These are phyloP conservation scores for Suillus discolor DNA, from an alignment of 768 basidiomycete species.

Conservation along the genomic window DNA sequence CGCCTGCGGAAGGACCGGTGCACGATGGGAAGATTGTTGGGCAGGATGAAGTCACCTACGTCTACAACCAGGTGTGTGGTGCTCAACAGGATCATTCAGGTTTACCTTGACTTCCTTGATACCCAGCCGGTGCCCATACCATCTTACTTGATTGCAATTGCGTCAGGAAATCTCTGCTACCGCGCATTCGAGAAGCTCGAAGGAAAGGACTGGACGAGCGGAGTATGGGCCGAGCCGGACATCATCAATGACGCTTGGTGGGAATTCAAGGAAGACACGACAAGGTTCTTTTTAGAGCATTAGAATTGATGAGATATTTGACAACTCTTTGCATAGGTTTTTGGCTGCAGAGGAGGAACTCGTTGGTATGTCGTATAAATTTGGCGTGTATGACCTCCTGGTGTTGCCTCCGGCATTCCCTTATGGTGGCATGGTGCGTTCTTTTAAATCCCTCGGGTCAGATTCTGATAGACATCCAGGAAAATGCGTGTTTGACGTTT, in stretches of 20 bases:
- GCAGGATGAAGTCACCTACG: slow-evolving; percentile 71
- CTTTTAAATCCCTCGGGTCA: too few species aligned
- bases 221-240: slow-evolving; percentile 92
- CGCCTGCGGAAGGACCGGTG: slow-evolving; percentile 65
- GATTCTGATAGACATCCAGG: slow-evolving; percentile 43
- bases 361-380: slow-evolving; percentile 74
- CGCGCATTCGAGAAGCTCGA: slow-evolving; percentile 57
- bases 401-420: slow-evolving; percentile 93
- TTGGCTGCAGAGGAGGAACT: slow-evolving; percentile 74
- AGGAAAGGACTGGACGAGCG: slow-evolving; percentile 77
- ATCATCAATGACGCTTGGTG: slow-evolving; percentile 74
- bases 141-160: slow-evolving; percentile 91
- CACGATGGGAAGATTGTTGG: slow-evolving; percentile 79
- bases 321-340: slow-evolving; percentile 49
- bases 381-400: slow-evolving; percentile 87
- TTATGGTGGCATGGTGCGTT: slow-evolving; percentile 80
- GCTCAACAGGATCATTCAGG: not conserved
- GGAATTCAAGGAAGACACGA: slow-evolving; percentile 90
- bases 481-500: slow-evolving; percentile 89
- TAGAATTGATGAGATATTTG: not conserved
- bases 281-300: slow-evolving; percentile 48
- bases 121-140: slow-evolving; percentile 81
- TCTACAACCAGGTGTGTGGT: slow-evolving; percentile 69
- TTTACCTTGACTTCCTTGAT: not conserved
- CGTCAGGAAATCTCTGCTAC: slow-evolving; percentile 81